A percentile compares a stretch with the other conserved stretches of the same genome.
Evolutionary conservation across 2,329 filamentous ascomycete species (phyloP).

Genomic region (Aspergillus ibericus): DNA sequence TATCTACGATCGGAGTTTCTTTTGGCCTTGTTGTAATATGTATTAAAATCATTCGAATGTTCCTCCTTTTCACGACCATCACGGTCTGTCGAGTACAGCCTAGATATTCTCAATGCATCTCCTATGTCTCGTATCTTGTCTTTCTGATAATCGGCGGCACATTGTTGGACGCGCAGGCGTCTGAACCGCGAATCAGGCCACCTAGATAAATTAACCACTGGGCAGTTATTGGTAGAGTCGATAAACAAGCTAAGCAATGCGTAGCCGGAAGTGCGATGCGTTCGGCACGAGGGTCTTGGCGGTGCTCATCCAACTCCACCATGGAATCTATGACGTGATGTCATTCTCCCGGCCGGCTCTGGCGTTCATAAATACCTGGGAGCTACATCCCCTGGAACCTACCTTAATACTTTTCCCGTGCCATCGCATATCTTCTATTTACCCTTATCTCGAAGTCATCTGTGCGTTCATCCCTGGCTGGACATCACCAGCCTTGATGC

Average conservation of each 20-base stretch:
- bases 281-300: slow-evolving; percentile 13
- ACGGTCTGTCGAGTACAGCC: slow-evolving; percentile 30
- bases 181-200: background rate
- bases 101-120: slow-evolving; percentile 32
- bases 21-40: slow-evolving; percentile 33
- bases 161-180: background rate
- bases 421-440: background rate
- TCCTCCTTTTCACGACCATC: slow-evolving; percentile 24
- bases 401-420: background rate
- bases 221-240: background rate
- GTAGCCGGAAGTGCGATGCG: background rate
- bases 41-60: slow-evolving; percentile 34
- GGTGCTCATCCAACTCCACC: slow-evolving; percentile 14
- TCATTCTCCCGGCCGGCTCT: slow-evolving; percentile 21
- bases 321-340: slow-evolving; percentile 35
- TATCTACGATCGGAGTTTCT: slow-evolving; percentile 20
- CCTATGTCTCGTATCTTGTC: slow-evolving; percentile 15
- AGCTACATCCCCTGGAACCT: slow-evolving; percentile 5
- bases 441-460: background rate
- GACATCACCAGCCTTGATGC: background rate
- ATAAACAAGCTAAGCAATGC: background rate
- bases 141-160: background rate
- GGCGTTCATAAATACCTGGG: slow-evolving; percentile 24
- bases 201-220: background rate
- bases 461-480: background rate